Evolutionary conservation across 257 asterid genomes (phyloP).

Genomic region (Solanum microdontum): DNA sequence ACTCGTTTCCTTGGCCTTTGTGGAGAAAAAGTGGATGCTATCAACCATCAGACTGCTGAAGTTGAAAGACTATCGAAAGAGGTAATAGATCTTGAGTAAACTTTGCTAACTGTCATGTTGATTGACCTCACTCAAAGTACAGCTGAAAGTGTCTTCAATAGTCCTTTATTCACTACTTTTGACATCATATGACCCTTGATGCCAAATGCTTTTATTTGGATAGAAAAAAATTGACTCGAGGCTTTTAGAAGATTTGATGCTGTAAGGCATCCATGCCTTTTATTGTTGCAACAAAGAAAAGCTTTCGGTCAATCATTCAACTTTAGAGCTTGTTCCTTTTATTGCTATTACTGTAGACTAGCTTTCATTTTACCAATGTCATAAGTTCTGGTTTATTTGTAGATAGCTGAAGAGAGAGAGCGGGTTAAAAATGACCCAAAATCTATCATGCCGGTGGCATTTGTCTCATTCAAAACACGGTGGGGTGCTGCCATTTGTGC

Average conservation of each 20-base stretch:
- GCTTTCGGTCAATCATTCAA: neutral
- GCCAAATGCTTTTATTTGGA: neutral
- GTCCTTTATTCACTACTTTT: neutral
- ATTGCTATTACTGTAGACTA: neutral
- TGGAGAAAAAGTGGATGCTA: constrained; percentile 80
- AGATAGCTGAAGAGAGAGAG: constrained; percentile 74
- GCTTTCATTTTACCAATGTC: neutral
- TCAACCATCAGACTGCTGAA: constrained; percentile 68
- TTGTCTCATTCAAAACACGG: constrained; percentile 78
- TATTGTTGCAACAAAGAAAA: neutral
- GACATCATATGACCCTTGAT: neutral
- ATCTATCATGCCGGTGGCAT: constrained; percentile 72
- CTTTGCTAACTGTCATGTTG: neutral
- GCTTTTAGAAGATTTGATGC: neutral
- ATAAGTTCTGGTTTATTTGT: constrained; percentile 20
- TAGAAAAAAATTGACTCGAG: neutral
- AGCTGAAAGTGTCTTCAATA: neutral
- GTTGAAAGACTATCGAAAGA: constrained; percentile 65
- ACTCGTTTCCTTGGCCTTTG: constrained; percentile 82
- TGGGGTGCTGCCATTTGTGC: constrained; percentile 98
- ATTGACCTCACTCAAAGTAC: neutral
- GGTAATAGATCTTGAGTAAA: constrained; percentile 25
- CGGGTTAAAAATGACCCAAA: constrained; percentile 57
- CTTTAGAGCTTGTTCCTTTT: neutral
- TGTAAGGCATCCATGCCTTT: neutral